Percentiles rank a stretch among this genome's conserved stretches.
phyloP scores from a whole-genome alignment of 2,329 filamentous ascomycete genomes.

The Ophiocordyceps camponoti-saundersi region DNA sequence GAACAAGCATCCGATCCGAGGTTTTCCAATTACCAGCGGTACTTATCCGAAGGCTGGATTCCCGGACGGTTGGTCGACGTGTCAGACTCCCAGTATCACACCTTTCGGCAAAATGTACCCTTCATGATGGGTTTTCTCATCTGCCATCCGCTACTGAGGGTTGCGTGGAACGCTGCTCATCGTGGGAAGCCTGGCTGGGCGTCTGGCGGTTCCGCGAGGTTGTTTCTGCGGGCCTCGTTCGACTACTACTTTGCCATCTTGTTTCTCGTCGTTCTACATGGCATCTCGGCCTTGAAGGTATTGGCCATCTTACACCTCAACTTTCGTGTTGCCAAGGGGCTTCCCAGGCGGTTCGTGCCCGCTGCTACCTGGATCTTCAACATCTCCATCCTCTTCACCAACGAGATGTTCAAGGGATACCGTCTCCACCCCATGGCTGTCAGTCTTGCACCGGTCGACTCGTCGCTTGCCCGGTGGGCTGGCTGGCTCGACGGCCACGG shows the following conservation, averaged over 20 bases:
- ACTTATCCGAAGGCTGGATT: conserved; percentile 75
- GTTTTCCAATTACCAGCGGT: conserved; percentile 54
- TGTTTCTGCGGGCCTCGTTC: conserved; percentile 59
- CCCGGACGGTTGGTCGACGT: conserved; percentile 84
- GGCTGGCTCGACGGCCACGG: conserved; percentile 61
- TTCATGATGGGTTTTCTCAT: conserved; percentile 59
- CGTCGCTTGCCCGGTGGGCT: conserved; percentile 41
- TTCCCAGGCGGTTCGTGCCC: conserved; percentile 58
- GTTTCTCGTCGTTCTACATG: conserved; percentile 67
- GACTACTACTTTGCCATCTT: conserved; percentile 68
- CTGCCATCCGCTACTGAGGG: conserved; percentile 65
- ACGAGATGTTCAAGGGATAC: conserved; percentile 72
- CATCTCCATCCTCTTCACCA: conserved; percentile 69
- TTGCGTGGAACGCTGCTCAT: conserved; percentile 44
- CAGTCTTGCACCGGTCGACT: conserved; percentile 25
- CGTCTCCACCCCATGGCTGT: conserved; percentile 45
- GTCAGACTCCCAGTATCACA: conserved; percentile 73
- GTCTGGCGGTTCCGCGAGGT: conserved; percentile 34
- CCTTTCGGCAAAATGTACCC: conserved; percentile 74
- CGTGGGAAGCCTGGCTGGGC: conserved; percentile 14
- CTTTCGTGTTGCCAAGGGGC: conserved; percentile 55
- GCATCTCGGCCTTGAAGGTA: conserved; percentile 71
- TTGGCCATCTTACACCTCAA: conserved; percentile 66
- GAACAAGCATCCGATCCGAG: conserved; percentile 58
- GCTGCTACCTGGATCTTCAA: conserved; percentile 80